These are phyloP conservation scores for Durusdinium trenchii DNA, from an alignment of 73 alveolate genomes.

Conservation along the genomic window DNA sequence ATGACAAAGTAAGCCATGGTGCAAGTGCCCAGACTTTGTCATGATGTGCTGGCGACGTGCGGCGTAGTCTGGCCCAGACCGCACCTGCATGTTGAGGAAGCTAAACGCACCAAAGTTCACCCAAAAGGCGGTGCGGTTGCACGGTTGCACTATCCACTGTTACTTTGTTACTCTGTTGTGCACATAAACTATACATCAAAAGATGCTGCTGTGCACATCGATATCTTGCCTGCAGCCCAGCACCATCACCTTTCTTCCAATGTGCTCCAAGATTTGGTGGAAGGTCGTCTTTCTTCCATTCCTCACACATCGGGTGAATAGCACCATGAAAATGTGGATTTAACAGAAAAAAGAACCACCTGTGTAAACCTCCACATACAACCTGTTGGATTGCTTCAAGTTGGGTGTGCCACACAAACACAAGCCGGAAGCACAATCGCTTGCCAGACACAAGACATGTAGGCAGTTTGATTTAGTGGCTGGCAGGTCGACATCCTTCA, in stretches of 20 bases:
- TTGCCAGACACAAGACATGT: too few species aligned
- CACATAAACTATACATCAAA: too few species aligned
- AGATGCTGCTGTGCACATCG: background rate
- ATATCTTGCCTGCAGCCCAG: conserved; percentile 76
- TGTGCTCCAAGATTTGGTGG: conserved; percentile 57
- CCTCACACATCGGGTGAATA: conserved; percentile 45
- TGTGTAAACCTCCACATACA: too few species aligned
- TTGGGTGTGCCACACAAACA: too few species aligned
- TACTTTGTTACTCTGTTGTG: background rate
- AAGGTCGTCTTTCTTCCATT: conserved; percentile 48
- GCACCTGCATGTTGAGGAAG: conserved; percentile 21
- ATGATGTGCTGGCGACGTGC: conserved; percentile 35
- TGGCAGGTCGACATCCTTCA: too few species aligned
- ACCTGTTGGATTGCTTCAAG: too few species aligned
- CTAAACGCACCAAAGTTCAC: background rate
- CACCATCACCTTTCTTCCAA: conserved; percentile 93
- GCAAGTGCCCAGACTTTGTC: conserved; percentile 55
- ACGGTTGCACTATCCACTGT: background rate
- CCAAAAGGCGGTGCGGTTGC: background rate
- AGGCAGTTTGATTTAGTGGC: too few species aligned
- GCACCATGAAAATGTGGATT: too few species aligned
- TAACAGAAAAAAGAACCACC: too few species aligned
- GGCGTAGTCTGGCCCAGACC: conserved; percentile 74
- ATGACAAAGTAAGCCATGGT: background rate
- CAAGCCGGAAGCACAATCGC: too few species aligned